Conservation (phyloP, 1,139 yeast genomes). For the Geotrichum europaeum region DNA sequence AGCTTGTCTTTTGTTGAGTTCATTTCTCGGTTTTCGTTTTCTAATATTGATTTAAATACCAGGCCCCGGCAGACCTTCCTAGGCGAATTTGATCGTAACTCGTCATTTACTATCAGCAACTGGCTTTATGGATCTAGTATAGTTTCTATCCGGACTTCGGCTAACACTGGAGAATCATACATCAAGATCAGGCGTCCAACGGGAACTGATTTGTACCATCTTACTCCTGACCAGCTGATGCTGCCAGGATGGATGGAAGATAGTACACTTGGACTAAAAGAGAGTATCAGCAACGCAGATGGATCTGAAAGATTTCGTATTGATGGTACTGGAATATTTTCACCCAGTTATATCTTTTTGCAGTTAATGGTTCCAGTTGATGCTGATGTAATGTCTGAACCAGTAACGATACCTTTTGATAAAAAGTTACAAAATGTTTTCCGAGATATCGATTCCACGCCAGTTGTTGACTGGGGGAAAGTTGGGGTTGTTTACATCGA, state of each 20-base stretch:
- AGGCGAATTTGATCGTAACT: background rate
- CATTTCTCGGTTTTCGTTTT: conserved; percentile 58
- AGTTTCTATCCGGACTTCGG: conserved; percentile 51
- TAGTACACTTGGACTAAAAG: conserved; percentile 11
- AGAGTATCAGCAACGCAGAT: background rate
- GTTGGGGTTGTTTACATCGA: conserved; percentile 75
- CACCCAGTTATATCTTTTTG: conserved; percentile 41
- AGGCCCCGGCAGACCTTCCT: conserved; percentile 17
- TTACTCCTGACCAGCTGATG: conserved; percentile 43
- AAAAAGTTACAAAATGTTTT: conserved; percentile 52
- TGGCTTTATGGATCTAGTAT: conserved; percentile 65
- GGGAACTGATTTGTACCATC: conserved; percentile 48
- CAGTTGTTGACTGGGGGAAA: conserved; percentile 73
- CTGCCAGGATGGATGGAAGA: conserved; percentile 34
- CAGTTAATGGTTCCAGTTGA: conserved; percentile 39
- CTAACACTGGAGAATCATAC: conserved; percentile 49
- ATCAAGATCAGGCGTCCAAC: conserved; percentile 61
- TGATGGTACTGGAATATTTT: conserved; percentile 8
- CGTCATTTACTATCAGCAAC: conserved; percentile 19
- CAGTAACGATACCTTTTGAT: conserved; percentile 44
- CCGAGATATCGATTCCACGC: conserved; percentile 64
- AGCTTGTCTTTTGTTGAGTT: conserved; percentile 64
- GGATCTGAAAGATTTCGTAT: conserved; percentile 4
- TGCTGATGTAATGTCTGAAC: conserved; percentile 27
- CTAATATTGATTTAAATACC: conserved; percentile 53